Conservation (phyloP, 2,329 filamentous ascomycete species). For the Fusarium papillatum region DNA sequence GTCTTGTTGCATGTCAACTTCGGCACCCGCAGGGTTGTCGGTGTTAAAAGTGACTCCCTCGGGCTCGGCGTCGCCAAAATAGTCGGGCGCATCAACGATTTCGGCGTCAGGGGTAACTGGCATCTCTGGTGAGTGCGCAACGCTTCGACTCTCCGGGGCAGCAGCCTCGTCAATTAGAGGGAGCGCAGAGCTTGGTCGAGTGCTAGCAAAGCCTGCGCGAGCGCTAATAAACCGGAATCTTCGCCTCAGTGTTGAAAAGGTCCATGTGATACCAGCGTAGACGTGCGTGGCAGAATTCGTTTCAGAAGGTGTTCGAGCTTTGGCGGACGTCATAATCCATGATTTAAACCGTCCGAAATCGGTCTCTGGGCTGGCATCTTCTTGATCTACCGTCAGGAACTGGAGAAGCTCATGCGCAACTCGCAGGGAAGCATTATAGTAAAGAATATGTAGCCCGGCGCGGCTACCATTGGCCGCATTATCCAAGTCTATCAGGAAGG, state of each 20-base stretch:
- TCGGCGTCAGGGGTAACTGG: slow-evolving; percentile 51
- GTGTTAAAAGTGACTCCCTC: slow-evolving; percentile 22
- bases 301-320: slow-evolving; percentile 65
- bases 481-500: slow-evolving; percentile 79
- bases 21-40: slow-evolving; percentile 14
- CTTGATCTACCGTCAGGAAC: slow-evolving; percentile 65
- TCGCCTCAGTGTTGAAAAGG: slow-evolving; percentile 76
- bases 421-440: slow-evolving; percentile 77
- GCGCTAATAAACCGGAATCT: slow-evolving; percentile 79
- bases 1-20: slow-evolving; percentile 45
- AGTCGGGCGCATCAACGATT: slow-evolving; percentile 52
- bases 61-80: slow-evolving; percentile 55
- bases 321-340: slow-evolving; percentile 74
- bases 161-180: slow-evolving; percentile 52
- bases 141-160: slow-evolving; percentile 50
- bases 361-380: slow-evolving; percentile 55
- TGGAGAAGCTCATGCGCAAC: slow-evolving; percentile 67
- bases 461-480: slow-evolving; percentile 68
- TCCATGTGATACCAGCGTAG: slow-evolving; percentile 79
- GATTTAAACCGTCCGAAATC: slow-evolving; percentile 76
- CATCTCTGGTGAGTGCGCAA: slow-evolving; percentile 53
- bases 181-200: slow-evolving; percentile 56
- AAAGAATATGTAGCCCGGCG: slow-evolving; percentile 72
- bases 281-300: slow-evolving; percentile 66
- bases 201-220: slow-evolving; percentile 50